Evolutionary conservation across 2,329 filamentous ascomycete species (phyloP), one percentile per base, ranked within the genome.

Genomic region (Pseudocercospora fuligena): DNA sequence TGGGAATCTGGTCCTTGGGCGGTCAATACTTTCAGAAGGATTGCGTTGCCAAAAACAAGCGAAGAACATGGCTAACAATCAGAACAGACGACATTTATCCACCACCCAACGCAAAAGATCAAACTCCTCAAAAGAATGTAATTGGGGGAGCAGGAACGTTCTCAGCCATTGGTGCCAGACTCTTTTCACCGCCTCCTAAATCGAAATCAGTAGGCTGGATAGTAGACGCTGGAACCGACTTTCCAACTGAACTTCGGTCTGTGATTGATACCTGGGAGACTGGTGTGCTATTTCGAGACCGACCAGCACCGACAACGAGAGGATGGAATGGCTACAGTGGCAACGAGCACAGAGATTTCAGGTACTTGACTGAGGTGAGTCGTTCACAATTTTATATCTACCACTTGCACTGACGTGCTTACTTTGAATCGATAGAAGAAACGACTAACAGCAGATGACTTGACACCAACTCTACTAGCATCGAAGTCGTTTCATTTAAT

Each of bases 81-180:
- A 59, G 64, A 40, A 60, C 81, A 94, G 94, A 98, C 83, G 92
- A 97, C 67, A 98, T 98, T 74, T 91, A 97, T 73, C 97, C 93
- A 75, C 84, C 87, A 33, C 89, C 90, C 2, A 88, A 90, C 49
- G 89, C 82, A 64, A 86, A 90, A 4, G 61, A 74, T 64, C 73
- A 76, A 60, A 72, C 68, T 8, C 85, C 90, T 12, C 90, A 91
- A 46, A 87, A 86, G 73, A 86, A 94, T 75, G 86, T 97, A 21
- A 84, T 95, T n/a, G 95, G 95, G 61, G 95, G 95, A 25, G 95
- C 91, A 29, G 95, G 94, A 27, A 87, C 93, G 2, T 98, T 92
- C 78, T 90, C 92, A 8, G 93, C 93, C 7, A 83, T 98, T 6
- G 95, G 95, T 21, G 95, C 95, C 19, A 91, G 95, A 33, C 84